Evolutionary conservation across 2,329 filamentous ascomycete genomes (phyloP).

Genomic region (Talaromyces sp.): DNA sequence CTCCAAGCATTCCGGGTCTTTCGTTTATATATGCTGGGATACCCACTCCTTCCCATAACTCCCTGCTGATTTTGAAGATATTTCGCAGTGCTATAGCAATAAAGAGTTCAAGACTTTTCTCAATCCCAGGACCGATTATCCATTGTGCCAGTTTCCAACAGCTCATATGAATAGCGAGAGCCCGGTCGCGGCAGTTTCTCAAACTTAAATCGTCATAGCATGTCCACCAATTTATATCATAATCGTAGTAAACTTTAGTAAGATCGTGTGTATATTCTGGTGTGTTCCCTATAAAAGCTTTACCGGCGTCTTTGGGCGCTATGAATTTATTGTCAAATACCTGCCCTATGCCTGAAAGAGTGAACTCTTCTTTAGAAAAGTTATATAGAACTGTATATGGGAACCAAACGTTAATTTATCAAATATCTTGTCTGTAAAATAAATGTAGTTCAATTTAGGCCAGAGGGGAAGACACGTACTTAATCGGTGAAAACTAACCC

Average conservation of each 20-base stretch:
- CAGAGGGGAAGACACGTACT: neutral
- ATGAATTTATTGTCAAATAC: neutral
- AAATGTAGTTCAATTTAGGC: no score
- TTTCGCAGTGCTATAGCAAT: neutral
- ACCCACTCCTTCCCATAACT: no score
- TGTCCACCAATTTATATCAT: neutral
- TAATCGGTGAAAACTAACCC: neutral
- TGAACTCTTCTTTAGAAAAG: neutral
- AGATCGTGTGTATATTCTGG: neutral
- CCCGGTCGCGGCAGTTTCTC: neutral
- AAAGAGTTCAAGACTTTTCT: neutral
- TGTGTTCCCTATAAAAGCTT: neutral
- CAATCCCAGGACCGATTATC: neutral
- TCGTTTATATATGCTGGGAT: no score
- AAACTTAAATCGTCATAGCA: neutral
- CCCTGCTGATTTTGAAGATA: no score
- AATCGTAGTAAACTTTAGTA: neutral
- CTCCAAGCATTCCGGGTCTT: no score
- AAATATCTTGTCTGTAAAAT: neutral
- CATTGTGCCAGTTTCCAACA: constrained; percentile 3
- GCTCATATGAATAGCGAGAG: constrained; percentile 5
- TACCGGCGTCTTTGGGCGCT: constrained; percentile 1
- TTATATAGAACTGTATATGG: constrained; percentile 3
- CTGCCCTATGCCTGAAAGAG: constrained; percentile 4
- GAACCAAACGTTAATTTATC: neutral